Conservation (phyloP, 2,329 filamentous ascomycete species). For the Trichoderma polysporum region DNA sequence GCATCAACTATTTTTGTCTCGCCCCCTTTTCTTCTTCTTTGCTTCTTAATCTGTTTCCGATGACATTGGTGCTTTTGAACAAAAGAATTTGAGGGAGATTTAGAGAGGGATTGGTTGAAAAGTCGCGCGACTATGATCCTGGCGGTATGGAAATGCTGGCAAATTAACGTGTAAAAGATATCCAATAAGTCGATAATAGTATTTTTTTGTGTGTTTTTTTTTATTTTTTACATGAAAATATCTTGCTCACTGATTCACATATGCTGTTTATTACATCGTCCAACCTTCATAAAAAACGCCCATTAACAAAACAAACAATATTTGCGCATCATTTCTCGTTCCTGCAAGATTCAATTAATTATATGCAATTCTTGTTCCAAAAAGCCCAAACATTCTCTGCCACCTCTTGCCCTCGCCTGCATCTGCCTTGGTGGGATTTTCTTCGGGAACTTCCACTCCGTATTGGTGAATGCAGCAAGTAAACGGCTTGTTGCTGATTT, state of each 20-base stretch:
- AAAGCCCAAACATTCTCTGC: slow-evolving; percentile 63
- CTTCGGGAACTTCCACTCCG: slow-evolving; percentile 51
- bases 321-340: background rate
- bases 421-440: slow-evolving; percentile 44
- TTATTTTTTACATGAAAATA: background rate
- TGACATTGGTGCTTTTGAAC: background rate
- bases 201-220: background rate
- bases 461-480: slow-evolving; percentile 71
- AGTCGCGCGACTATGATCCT: background rate
- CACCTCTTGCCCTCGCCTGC: slow-evolving; percentile 51
- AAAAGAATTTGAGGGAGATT: background rate
- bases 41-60: background rate
- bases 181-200: background rate
- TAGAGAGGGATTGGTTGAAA: background rate
- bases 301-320: background rate
- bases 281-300: background rate
- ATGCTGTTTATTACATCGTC: background rate
- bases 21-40: background rate
- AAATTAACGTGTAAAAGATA: background rate
- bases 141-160: background rate
- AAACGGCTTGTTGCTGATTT: slow-evolving; percentile 59
- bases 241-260: background rate
- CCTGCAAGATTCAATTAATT: background rate
- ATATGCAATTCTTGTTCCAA: slow-evolving; percentile 58
- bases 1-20: background rate